Percentiles rank a stretch among this genome's conserved stretches.
phyloP scores from a whole-genome alignment of 371 early-diverging fungal species.

The Zychaea mexicana region DNA sequence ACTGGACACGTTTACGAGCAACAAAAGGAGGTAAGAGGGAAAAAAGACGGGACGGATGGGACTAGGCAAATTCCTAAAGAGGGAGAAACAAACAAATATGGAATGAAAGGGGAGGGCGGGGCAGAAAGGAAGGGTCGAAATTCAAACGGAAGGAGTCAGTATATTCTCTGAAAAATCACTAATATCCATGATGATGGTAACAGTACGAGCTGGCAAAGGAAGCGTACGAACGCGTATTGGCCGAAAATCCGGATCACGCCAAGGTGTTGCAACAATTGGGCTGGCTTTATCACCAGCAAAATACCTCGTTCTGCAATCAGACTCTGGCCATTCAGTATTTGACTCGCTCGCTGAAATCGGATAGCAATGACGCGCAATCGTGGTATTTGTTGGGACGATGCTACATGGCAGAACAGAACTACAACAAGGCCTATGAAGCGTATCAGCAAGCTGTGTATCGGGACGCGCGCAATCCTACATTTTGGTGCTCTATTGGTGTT shows the following conservation, averaged over 20 bases:
- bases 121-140: background rate
- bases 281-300: conserved; percentile 91
- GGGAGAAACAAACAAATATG: background rate
- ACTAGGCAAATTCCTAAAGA: no score
- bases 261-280: conserved; percentile 97
- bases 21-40: conserved; percentile 77
- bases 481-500: conserved; percentile 99
- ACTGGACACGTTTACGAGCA: conserved; percentile 97
- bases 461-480: conserved; percentile 93
- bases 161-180: no score
- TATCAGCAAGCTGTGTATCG: conserved; percentile 98
- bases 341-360: conserved; percentile 83
- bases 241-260: conserved; percentile 90
- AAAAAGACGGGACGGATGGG: background rate
- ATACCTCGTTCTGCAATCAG: conserved; percentile 79
- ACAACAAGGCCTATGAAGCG: conserved; percentile 95
- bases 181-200: background rate
- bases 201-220: conserved; percentile 83
- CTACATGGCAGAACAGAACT: conserved; percentile 95
- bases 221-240: conserved; percentile 90
- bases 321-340: conserved; percentile 84
- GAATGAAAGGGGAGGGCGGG: background rate
- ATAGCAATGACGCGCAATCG: conserved; percentile 91
- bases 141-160: background rate
- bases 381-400: conserved; percentile 96